Percentiles rank a stretch among this genome's conserved stretches.
phyloP scores from a whole-genome alignment of 345 rosid species.

The Eucalyptus curtisii region DNA sequence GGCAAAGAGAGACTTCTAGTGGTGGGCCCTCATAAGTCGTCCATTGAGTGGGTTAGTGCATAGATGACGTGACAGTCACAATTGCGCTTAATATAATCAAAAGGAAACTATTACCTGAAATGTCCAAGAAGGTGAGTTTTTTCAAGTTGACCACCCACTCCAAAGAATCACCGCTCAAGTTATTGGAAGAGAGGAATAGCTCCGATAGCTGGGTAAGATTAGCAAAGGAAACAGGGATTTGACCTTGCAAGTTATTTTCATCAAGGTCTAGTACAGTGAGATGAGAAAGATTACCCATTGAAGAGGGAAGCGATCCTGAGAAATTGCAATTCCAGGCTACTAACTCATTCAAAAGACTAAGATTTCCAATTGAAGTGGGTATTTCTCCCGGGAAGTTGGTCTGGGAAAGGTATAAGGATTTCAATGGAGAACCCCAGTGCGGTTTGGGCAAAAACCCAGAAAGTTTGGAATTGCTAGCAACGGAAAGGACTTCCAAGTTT shows the following conservation, averaged over 20 bases:
- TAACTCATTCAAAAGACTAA: no score
- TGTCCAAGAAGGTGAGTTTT: rapidly evolving
- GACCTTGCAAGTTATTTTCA: neutral
- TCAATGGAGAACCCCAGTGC: neutral
- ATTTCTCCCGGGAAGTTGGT: neutral
- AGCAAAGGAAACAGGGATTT: neutral
- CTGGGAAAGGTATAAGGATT: neutral
- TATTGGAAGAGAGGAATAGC: no score
- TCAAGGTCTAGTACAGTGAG: neutral
- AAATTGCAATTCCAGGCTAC: rapidly evolving
- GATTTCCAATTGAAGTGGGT: no score
- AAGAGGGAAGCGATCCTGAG: no score
- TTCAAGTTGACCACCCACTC: neutral
- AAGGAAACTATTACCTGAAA: neutral
- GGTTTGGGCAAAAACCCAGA: neutral
- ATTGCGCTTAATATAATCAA: no score
- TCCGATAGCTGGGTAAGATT: no score
- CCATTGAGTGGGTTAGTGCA: no score
- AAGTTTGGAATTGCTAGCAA: no score
- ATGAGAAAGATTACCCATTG: no score
- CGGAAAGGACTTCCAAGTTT: no score
- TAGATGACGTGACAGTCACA: rapidly evolving
- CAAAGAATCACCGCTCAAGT: neutral
- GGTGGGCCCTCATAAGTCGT: no score
- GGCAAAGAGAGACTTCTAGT: no score